Conservation (phyloP, 1,139 yeast genomes). For the Debaryomyces singareniensis region DNA sequence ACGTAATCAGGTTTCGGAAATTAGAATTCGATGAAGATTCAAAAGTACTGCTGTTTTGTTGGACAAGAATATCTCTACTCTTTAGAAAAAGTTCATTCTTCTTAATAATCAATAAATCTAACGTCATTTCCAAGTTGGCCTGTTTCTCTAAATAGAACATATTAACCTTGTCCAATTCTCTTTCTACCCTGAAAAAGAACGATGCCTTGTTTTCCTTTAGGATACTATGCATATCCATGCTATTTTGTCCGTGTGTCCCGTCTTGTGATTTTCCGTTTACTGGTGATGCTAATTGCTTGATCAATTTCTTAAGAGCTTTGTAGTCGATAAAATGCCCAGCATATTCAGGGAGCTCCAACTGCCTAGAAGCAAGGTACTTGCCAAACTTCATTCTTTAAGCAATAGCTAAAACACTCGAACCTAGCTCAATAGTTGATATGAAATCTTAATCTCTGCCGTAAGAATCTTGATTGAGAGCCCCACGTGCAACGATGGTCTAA, state of each 20-base stretch:
- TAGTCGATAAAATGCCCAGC: constrained; percentile 91
- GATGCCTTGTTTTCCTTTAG: constrained; percentile 89
- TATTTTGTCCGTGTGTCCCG: constrained; percentile 7
- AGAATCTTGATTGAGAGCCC: no score
- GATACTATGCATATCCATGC: constrained; percentile 42
- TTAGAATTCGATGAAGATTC: constrained; percentile 15
- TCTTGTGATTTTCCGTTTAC: constrained; percentile 2
- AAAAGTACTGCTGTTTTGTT: constrained; percentile 20
- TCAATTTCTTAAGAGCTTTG: constrained; percentile 80
- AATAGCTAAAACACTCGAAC: no score
- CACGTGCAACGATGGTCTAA: no score
- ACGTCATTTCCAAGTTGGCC: constrained; percentile 70
- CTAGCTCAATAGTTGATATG: no score
- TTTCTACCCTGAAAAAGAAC: constrained; percentile 84
- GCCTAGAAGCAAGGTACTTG: constrained; percentile 88
- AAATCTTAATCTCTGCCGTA: no score
- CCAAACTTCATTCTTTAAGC: constrained; percentile 75
- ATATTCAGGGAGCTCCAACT: constrained; percentile 90
- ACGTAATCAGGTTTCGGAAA: constrained; percentile 38
- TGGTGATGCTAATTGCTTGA: constrained; percentile 58
- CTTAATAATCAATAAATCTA: constrained; percentile 71
- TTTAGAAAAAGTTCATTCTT: constrained; percentile 52
- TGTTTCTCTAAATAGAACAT: constrained; percentile 85
- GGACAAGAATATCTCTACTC: constrained; percentile 13
- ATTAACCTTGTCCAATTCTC: constrained; percentile 93